Percentiles rank a stretch among this genome's conserved stretches.
Evolutionary conservation across 2,329 filamentous ascomycete species (phyloP).

Genomic region (Zymoseptoria pseudotritici): DNA sequence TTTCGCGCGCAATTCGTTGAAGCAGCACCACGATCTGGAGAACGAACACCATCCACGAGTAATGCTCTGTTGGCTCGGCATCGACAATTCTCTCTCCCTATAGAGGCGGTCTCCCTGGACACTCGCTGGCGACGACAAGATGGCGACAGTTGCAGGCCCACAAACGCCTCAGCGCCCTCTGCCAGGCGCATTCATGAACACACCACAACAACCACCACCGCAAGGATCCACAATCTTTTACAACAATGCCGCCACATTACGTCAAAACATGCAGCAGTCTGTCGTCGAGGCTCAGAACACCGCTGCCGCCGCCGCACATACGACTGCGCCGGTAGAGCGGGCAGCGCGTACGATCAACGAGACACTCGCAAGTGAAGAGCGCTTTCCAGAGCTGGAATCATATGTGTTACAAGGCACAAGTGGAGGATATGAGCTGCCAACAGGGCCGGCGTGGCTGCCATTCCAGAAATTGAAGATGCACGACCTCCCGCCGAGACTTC

Average conservation of each 20-base stretch:
- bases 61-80: slow-evolving; percentile 14
- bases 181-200: slow-evolving; percentile 69
- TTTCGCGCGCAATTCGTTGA: not conserved
- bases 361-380: slow-evolving; percentile 65
- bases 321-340: slow-evolving; percentile 62
- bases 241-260: slow-evolving; percentile 23
- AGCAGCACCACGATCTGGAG: not conserved
- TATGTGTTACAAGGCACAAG: slow-evolving; percentile 81
- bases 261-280: slow-evolving; percentile 19
- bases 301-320: slow-evolving; percentile 6
- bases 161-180: slow-evolving; percentile 62
- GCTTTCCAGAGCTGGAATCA: slow-evolving; percentile 80
- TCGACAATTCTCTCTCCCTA: slow-evolving; percentile 1
- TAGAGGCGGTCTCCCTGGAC: not conserved
- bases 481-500: slow-evolving; percentile 83
- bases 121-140: slow-evolving; percentile 3
- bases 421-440: slow-evolving; percentile 78
- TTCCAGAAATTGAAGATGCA: slow-evolving; percentile 84
- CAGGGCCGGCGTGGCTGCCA: slow-evolving; percentile 65
- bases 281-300: slow-evolving; percentile 7
- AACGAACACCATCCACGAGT: slow-evolving; percentile 5
- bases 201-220: slow-evolving; percentile 49
- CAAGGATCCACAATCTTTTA: slow-evolving; percentile 26
- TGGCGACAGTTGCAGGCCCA: slow-evolving; percentile 23
- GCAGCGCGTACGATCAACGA: slow-evolving; percentile 79